Evolutionary conservation across 768 basidiomycete genomes (phyloP), one percentile per base, ranked within the genome.

Genomic region (Tricholoma hemisulphureum): DNA sequence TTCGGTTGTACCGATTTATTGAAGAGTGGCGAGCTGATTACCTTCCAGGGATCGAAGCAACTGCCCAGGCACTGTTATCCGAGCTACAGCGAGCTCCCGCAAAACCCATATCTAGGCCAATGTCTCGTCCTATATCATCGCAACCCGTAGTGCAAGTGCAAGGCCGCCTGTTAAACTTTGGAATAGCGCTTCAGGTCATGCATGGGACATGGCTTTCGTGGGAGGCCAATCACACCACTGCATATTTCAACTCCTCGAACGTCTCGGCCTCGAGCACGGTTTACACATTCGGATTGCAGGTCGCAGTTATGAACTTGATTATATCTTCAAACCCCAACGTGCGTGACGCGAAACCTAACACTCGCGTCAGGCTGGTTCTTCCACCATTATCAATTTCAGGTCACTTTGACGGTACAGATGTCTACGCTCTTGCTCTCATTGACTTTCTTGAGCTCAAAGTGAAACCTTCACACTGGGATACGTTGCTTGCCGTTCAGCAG

Each of bases 151-250:
- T 84, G 29, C 81, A 86, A 45, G 57, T 89, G 14, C 82, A 88
- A 59, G 76, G 80, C 4, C 76, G 78, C 24, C 56, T 91, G 8
- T 65, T 69, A 4, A 80, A 79, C 20, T 67, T 85, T 21, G 80
- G 81, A 23, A 75, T 91, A 8, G 82, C 83, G 3, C 79, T 94
- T 6, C 91, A 93, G 64, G 85, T 93, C 37, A 91, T 93, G 88
- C 89, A 87, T 59, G 91, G 90, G 18, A 93, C 91, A 1, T 94
- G 91, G 91, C 71, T 93, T 29, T 86, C 88, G 7, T 92, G 87
- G 89, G 82, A 86, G 56, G 71, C 85, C 20, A 75, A 80, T 55
- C 73, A 84, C 51, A 78, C 75, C 0, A 70, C 83, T 7, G 71
- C 69, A 2, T 85, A 84, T 63, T 37, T 80, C 26, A 76, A 80